phyloP scores from a whole-genome alignment of 768 basidiomycete genomes.

The Trametes cingulata region DNA sequence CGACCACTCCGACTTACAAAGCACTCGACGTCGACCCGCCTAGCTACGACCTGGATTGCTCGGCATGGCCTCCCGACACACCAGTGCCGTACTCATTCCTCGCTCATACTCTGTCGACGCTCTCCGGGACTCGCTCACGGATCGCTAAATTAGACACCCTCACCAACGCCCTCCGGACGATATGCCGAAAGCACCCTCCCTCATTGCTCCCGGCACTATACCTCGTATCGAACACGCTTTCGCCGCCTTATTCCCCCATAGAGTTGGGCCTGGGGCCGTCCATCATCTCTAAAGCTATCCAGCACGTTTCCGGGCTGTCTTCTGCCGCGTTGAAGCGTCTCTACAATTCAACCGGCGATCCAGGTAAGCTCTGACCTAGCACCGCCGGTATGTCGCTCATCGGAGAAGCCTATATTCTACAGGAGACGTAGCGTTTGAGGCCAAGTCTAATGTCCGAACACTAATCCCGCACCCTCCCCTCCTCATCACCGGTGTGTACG shows the following conservation, averaged over 20 bases:
- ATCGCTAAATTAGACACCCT: conserved; percentile 66
- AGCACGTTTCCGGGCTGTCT: conserved; percentile 68
- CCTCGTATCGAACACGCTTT: conserved; percentile 78
- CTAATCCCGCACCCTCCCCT: conserved; percentile 72
- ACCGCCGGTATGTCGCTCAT: conserved; percentile 1
- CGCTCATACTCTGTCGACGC: conserved; percentile 56
- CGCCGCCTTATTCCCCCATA: conserved; percentile 69
- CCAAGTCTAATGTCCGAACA: conserved; percentile 74
- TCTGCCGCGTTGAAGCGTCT: conserved; percentile 57
- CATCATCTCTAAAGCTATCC: conserved; percentile 69
- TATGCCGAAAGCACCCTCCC: conserved; percentile 62
- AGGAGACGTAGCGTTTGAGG: conserved; percentile 86
- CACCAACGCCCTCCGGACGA: conserved; percentile 72
- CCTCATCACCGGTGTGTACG: conserved; percentile 64
- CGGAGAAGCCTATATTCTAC: neutral
- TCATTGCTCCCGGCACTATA: conserved; percentile 79
- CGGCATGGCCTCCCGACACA: conserved; percentile 42
- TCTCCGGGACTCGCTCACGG: conserved; percentile 72
- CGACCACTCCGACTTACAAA: conserved; percentile 24
- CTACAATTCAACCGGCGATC: conserved; percentile 77
- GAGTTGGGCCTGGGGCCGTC: conserved; percentile 73
- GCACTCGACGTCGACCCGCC: conserved; percentile 52
- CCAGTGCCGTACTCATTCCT: conserved; percentile 72
- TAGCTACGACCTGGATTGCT: conserved; percentile 42
- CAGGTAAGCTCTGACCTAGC: conserved; percentile 29